Conservation (phyloP, 1,284 basidiomycete genomes). For the Cutaneotrichosporon dermatis region DNA sequence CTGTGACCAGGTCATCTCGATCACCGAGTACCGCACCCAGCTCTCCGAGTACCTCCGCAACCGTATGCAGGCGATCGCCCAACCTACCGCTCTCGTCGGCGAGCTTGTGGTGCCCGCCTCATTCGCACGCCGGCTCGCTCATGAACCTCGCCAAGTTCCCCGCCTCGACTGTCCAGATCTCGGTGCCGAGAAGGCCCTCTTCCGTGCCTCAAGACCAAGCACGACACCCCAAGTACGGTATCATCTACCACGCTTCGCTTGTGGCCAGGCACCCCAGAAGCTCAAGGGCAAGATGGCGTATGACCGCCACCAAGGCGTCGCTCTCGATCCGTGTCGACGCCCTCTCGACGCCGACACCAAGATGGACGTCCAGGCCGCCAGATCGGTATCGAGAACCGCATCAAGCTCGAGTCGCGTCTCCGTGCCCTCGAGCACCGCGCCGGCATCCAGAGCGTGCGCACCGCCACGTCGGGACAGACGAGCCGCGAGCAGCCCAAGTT, state of each 20-base stretch:
- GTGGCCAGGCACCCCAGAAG: conserved; percentile 98
- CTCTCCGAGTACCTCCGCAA: conserved; percentile 92
- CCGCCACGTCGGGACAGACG: conserved; percentile 55
- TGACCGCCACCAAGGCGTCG: conserved; percentile 97
- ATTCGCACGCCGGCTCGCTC: conserved; percentile 96
- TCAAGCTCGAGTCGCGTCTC: conserved; percentile 90
- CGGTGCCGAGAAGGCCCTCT: conserved; percentile 96
- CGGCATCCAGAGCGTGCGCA: conserved; percentile 63
- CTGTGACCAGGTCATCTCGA: conserved; percentile 95
- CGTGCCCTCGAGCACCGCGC: conserved; percentile 79
- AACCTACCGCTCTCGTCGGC: conserved; percentile 90
- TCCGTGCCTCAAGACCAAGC: conserved; percentile 98
- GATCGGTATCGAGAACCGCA: conserved; percentile 86
- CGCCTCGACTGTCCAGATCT: conserved; percentile 97
- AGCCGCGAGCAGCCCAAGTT: conserved; percentile 65
- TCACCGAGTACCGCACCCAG: conserved; percentile 88
- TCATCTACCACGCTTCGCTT: conserved; percentile 94
- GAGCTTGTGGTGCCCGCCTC: conserved; percentile 94
- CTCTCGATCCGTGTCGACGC: conserved; percentile 96
- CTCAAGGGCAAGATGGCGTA: conserved; percentile 99
- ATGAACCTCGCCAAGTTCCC: conserved; percentile 94
- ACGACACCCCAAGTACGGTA: conserved; percentile 96
- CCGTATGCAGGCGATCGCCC: conserved; percentile 91
- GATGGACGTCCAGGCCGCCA: conserved; percentile 74
- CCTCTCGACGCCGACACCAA: conserved; percentile 89